Conservation (phyloP, 805 yeast genomes). For the Wickerhamiella allomyrinae region DNA sequence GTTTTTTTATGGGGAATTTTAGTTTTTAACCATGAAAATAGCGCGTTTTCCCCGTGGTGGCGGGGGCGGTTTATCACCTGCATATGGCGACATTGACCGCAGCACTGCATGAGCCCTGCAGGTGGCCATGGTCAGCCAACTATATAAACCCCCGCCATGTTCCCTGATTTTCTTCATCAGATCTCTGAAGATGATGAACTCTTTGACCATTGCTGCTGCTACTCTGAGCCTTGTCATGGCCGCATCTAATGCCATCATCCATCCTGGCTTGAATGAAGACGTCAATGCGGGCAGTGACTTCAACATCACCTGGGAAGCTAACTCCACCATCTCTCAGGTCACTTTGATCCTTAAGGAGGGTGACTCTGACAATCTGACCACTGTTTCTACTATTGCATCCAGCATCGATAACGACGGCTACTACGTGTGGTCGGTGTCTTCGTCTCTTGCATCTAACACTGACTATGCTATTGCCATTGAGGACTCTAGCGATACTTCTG, state of each 20-base stretch:
- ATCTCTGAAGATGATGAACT: no score
- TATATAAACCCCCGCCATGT: no score
- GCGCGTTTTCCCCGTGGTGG: no score
- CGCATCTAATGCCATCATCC: constrained; percentile 15
- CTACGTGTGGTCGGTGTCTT: constrained; percentile 20
- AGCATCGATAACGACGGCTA: constrained; percentile 20
- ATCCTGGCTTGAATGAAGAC: constrained; percentile 18
- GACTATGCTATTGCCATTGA: constrained; percentile 19
- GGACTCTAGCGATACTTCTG: constrained; percentile 15
- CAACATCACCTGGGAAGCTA: constrained; percentile 21
- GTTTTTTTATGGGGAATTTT: no score
- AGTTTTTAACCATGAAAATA: no score
- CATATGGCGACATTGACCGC: no score
- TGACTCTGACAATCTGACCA: constrained; percentile 15
- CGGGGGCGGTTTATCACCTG: no score
- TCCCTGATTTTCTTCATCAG: no score
- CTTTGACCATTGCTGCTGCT: constrained; percentile 1
- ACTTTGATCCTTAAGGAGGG: constrained; percentile 20
- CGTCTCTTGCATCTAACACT: constrained; percentile 10
- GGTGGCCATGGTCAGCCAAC: no score
- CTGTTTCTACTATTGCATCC: constrained; percentile 18
- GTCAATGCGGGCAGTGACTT: constrained; percentile 19
- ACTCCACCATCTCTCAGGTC: constrained; percentile 16
- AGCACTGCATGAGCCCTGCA: no score
- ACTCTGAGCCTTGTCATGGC: constrained; percentile 8